Percentiles rank a stretch among this genome's conserved stretches.
Evolutionary conservation across 176 grass and related monocot genomes (phyloP).

Genomic region (Phoenix dactylifera): DNA sequence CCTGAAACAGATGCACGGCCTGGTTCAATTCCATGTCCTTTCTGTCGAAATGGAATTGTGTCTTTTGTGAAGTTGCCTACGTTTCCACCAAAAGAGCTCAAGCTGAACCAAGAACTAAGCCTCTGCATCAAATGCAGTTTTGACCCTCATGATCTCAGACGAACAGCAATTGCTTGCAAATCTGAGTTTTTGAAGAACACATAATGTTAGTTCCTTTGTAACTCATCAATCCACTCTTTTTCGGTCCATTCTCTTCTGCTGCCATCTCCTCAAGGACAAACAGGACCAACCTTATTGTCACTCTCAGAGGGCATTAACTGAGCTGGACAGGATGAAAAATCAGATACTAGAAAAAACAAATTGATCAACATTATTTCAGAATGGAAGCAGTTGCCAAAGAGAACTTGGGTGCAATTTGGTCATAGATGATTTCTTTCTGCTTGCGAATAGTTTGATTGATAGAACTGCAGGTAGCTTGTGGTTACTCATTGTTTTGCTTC

Average conservation of each 20-base stretch:
- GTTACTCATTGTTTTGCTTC: too few species aligned
- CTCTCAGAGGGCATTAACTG: too few species aligned
- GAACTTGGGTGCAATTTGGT: too few species aligned
- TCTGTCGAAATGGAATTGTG: constrained; percentile 64
- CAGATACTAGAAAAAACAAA: too few species aligned
- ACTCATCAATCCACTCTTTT: constrained; percentile 19
- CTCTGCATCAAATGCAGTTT: constrained; percentile 6
- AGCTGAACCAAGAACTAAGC: constrained; percentile 6
- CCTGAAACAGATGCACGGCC: constrained; percentile 27
- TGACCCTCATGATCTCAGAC: constrained; percentile 8
- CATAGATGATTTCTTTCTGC: too few species aligned
- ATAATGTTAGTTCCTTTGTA: constrained; percentile 15
- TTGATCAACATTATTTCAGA: too few species aligned
- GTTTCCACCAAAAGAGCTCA: constrained; percentile 3
- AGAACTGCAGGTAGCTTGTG: too few species aligned
- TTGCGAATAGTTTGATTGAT: too few species aligned
- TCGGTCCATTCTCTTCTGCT: constrained; percentile 22
- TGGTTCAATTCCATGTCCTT: constrained; percentile 79
- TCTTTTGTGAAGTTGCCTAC: constrained; percentile 43
- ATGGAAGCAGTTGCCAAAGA: too few species aligned
- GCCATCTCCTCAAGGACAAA: constrained; percentile 10
- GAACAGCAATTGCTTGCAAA: constrained; percentile 5
- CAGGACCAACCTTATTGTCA: too few species aligned
- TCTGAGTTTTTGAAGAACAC: constrained; percentile 19
- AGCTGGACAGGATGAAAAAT: too few species aligned